A percentile compares a stretch with the other conserved stretches of the same genome.
Evolutionary conservation across 139 green algal species (phyloP).

Genomic region (Mesotaenium endlicherianum): DNA sequence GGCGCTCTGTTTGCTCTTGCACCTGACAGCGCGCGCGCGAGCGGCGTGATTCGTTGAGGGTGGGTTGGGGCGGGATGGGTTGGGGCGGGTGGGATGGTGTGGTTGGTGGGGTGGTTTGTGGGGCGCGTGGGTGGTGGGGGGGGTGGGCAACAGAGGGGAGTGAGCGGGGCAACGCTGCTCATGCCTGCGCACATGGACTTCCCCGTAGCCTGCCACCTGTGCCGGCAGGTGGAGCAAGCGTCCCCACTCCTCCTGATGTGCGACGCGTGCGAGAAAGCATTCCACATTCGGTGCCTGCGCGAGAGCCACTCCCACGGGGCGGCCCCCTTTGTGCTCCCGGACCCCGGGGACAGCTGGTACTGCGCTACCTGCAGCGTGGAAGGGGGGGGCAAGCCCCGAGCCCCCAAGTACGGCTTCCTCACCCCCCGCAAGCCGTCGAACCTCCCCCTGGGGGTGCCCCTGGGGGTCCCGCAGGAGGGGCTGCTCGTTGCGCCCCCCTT

Average conservation of each 20-base stretch:
- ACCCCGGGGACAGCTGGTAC: not conserved
- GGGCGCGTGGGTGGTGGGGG: no score
- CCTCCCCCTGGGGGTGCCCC: no score
- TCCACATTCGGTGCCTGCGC: not conserved
- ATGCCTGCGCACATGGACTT: not conserved
- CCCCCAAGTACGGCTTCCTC: slow-evolving; percentile 1
- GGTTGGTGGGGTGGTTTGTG: no score
- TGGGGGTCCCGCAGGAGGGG: no score
- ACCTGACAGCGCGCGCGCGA: no score
- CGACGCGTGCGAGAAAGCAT: not conserved
- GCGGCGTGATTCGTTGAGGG: no score
- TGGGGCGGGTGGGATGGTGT: no score
- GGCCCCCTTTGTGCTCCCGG: not conserved
- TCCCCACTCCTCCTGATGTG: not conserved
- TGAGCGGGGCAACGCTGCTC: not conserved
- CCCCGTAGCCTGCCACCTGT: not conserved
- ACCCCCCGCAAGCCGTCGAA: no score
- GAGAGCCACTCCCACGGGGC: not conserved
- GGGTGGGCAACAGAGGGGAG: slow-evolving; percentile 9
- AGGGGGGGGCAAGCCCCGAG: not conserved
- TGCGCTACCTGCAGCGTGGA: not conserved
- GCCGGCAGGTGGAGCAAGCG: not conserved
- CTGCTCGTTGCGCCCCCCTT: no score
- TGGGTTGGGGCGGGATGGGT: no score
- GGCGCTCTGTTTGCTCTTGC: no score